Percentiles rank a stretch among this genome's conserved stretches.
Evolutionary conservation across 2,329 filamentous ascomycete genomes (phyloP).

Genomic region (Diplodia sapinea): DNA sequence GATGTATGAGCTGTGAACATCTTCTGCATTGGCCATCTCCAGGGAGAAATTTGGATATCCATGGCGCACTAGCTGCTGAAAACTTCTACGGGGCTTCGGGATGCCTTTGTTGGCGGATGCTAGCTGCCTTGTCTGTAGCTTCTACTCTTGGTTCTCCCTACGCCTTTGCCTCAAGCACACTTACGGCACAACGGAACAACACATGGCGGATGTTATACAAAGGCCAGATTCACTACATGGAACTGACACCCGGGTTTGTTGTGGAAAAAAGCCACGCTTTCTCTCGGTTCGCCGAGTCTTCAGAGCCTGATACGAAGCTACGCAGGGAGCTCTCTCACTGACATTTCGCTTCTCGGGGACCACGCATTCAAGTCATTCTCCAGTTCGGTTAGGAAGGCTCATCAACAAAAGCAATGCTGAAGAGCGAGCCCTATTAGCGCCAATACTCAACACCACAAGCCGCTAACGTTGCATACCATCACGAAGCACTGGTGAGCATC

Average conservation of each 20-base stretch:
- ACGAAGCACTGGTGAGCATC: constrained; percentile 3
- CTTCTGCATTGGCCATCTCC: not conserved
- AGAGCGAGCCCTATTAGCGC: not conserved
- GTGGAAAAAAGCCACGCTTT: not conserved
- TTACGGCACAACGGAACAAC: too few relatives aligned
- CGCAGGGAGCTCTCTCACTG: not conserved
- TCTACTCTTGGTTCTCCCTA: too few relatives aligned
- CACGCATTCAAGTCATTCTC: not conserved
- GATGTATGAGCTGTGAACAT: not conserved
- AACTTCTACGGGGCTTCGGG: too few relatives aligned
- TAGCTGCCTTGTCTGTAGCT: too few relatives aligned
- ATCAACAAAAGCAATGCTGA: not conserved
- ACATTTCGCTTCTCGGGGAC: not conserved
- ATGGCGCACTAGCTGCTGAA: too few relatives aligned
- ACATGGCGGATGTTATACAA: too few relatives aligned
- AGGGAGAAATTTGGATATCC: too few relatives aligned
- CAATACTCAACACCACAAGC: not conserved
- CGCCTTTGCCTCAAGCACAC: too few relatives aligned
- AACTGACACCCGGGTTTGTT: too few relatives aligned
- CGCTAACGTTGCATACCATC: not conserved
- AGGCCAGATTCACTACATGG: too few relatives aligned
- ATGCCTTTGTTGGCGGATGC: too few relatives aligned
- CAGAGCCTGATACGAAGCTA: not conserved
- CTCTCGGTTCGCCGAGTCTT: not conserved
- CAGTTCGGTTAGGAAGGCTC: not conserved